These are phyloP conservation scores for Ormosia emarginata DNA, from an alignment of 306 rosid genomes.

Conservation along the genomic window DNA sequence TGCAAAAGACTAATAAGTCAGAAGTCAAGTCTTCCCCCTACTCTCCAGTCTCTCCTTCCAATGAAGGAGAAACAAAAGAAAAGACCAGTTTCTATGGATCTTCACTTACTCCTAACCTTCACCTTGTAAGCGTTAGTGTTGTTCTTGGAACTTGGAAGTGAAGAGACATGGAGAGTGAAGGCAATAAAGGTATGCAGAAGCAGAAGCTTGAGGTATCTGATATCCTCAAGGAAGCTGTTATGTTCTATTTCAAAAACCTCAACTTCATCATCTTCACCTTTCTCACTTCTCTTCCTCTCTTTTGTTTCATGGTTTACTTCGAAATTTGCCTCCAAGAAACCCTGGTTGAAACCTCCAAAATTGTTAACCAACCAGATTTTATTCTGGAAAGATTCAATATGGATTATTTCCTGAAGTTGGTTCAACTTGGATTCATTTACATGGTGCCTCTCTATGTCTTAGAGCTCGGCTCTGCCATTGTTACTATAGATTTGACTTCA, in stretches of 20 bases:
- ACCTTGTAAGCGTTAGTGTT: neutral
- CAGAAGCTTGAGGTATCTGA: conserved; percentile 32
- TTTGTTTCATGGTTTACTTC: conserved; percentile 37
- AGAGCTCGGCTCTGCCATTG: conserved; percentile 27
- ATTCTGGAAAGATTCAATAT: neutral
- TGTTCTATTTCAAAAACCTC: conserved; percentile 19
- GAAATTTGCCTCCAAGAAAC: conserved; percentile 37
- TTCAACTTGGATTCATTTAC: conserved; percentile 29
- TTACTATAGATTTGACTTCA: conserved; percentile 37
- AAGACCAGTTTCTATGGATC: neutral
- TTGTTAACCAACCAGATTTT: neutral
- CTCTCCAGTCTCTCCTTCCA: neutral
- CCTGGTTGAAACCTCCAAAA: conserved; percentile 19
- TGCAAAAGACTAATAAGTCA: neutral
- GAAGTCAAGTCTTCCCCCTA: conserved; percentile 23
- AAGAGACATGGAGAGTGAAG: conserved; percentile 29
- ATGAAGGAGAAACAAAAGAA: neutral
- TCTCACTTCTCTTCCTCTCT: conserved; percentile 49
- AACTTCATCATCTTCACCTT: conserved; percentile 45
- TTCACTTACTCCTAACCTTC: neutral
- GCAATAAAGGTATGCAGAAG: conserved; percentile 26
- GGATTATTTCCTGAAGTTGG: neutral
- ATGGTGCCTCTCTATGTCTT: conserved; percentile 27
- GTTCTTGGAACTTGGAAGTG: neutral
- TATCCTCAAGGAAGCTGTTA: conserved; percentile 36